phyloP scores from a whole-genome alignment of 305 asterid genomes.

The Ajuga reptans region DNA sequence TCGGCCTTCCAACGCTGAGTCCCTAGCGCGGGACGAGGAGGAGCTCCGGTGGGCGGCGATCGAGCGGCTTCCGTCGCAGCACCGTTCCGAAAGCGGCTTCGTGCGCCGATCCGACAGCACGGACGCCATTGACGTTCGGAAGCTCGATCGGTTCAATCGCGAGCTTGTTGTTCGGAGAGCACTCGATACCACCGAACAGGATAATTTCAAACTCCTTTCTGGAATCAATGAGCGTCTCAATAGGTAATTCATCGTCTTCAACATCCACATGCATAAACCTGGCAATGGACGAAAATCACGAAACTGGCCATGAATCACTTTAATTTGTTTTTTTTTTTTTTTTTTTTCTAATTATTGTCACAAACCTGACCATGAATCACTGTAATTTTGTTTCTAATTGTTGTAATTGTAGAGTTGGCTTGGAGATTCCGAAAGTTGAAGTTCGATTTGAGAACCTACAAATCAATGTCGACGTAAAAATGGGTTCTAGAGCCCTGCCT shows the following conservation, averaged over 20 bases:
- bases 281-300: no score
- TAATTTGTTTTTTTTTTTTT: background rate
- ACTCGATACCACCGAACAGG: slow-evolving; percentile 54
- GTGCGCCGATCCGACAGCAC: slow-evolving; percentile 32
- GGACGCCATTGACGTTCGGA: slow-evolving; percentile 63
- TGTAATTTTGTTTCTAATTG: background rate
- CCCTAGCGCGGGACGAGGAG: slow-evolving; percentile 51
- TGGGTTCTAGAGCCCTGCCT: slow-evolving; percentile 71
- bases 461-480: slow-evolving; percentile 44
- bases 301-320: background rate
- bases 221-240: slow-evolving; percentile 61
- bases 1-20: slow-evolving; percentile 59
- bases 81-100: slow-evolving; percentile 39
- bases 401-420: slow-evolving; percentile 33
- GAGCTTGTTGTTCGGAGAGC: slow-evolving; percentile 58
- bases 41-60: slow-evolving; percentile 80
- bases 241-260: slow-evolving; percentile 24
- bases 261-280: background rate
- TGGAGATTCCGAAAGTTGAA: slow-evolving; percentile 60
- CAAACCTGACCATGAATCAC: background rate
- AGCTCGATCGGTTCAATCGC: slow-evolving; percentile 47
- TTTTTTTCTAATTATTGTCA: no score
- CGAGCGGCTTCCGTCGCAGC: slow-evolving; percentile 63
- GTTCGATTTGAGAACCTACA: slow-evolving; percentile 57
- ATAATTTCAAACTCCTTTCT: slow-evolving; percentile 43